These are phyloP conservation scores for Xylaria sp. DNA, from an alignment of 2,329 filamentous ascomycete species.

Conservation along the genomic window DNA sequence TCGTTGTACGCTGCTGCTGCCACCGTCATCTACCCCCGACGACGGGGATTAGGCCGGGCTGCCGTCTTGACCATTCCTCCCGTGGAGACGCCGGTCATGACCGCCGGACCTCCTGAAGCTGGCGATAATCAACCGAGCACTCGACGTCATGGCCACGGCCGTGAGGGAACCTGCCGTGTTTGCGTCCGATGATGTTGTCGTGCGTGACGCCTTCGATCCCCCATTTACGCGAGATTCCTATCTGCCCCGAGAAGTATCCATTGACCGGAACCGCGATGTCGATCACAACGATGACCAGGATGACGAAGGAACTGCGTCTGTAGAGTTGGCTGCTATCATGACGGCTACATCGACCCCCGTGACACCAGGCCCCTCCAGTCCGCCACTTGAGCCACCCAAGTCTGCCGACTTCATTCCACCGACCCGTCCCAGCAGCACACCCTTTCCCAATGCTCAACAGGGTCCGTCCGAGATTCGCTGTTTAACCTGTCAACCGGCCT, in stretches of 20 bases:
- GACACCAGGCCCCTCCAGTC: constrained; percentile 64
- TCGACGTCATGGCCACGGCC: constrained; percentile 43
- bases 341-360: constrained; percentile 63
- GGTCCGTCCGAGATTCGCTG: constrained; percentile 57
- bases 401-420: constrained; percentile 60
- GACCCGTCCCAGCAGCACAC: constrained; percentile 68
- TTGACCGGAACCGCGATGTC: constrained; percentile 36
- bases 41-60: constrained; percentile 17
- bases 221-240: constrained; percentile 45
- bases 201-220: constrained; percentile 43
- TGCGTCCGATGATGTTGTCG: constrained; percentile 41
- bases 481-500: constrained; percentile 52
- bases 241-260: constrained; percentile 43
- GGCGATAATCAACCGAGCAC: constrained; percentile 26
- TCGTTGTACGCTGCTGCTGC: constrained; percentile 1
- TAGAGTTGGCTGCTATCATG: constrained; percentile 58
- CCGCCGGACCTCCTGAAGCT: constrained; percentile 31
- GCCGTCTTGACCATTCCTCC: constrained; percentile 3
- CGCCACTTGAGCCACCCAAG: constrained; percentile 60
- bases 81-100: constrained; percentile 40
- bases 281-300: constrained; percentile 45
- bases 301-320: constrained; percentile 54
- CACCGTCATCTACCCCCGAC: constrained; percentile 17
- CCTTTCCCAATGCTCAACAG: constrained; percentile 66
- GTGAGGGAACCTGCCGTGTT: constrained; percentile 41